Percentiles rank a stretch among this genome's conserved stretches.
Conservation (phyloP, 805 yeast species). For the Zygosaccharomyces kombuchaensis region DNA sequence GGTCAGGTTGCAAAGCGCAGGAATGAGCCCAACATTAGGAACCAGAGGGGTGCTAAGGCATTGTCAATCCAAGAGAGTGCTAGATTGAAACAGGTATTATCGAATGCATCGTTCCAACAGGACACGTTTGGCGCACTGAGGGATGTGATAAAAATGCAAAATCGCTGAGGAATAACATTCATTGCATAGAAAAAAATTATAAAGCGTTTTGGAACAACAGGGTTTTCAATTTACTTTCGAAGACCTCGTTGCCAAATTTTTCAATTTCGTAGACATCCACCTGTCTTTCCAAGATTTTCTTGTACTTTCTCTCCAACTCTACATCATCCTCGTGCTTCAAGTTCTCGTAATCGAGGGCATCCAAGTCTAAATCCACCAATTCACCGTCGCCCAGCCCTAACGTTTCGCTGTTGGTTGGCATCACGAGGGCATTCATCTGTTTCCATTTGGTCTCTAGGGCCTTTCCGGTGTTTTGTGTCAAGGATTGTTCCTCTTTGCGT, state of each 20-base stretch:
- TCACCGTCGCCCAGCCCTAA: constrained; percentile 50
- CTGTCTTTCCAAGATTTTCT: constrained; percentile 21
- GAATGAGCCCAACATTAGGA: constrained; percentile 52
- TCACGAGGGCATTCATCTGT: constrained; percentile 40
- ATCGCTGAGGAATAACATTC: constrained; percentile 7
- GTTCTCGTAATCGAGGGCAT: constrained; percentile 27
- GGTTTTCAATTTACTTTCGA: constrained; percentile 12
- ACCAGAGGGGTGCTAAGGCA: constrained; percentile 48
- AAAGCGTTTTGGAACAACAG: constrained; percentile 6
- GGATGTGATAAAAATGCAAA: constrained; percentile 46
- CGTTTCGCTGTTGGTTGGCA: constrained; percentile 41
- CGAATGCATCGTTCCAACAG: constrained; percentile 49
- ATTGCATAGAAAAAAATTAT: constrained; percentile 4
- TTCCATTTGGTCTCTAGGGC: constrained; percentile 41
- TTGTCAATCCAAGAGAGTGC: constrained; percentile 55
- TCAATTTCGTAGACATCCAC: constrained; percentile 26
- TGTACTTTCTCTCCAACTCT: constrained; percentile 31
- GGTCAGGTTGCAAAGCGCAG: constrained; percentile 24
- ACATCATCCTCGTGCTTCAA: constrained; percentile 22
- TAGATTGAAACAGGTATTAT: constrained; percentile 55
- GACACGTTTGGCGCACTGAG: constrained; percentile 65
- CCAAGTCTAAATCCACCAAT: constrained; percentile 40
- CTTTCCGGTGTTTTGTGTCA: constrained; percentile 21
- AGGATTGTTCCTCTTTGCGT: constrained; percentile 20
- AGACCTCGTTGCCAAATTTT: constrained; percentile 26